A percentile compares a stretch with the other conserved stretches of the same genome.
phyloP scores from a whole-genome alignment of 495 filamentous ascomycete species.

The Podospora pseudocomata region DNA sequence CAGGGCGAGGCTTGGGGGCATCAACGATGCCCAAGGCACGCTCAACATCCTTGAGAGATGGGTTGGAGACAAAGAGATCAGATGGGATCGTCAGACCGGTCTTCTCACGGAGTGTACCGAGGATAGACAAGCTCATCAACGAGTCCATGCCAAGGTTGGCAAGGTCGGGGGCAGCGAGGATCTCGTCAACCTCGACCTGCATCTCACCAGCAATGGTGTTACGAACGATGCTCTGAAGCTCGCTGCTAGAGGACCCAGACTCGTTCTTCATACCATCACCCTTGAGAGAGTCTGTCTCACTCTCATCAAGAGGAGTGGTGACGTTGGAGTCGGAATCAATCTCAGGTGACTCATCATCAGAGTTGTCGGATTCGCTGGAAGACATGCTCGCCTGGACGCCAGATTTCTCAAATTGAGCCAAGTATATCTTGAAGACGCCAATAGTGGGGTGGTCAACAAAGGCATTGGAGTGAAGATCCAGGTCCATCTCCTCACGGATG shows the following conservation, averaged over 20 bases:
- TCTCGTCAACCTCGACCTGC: conserved; percentile 60
- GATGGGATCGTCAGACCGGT: conserved; percentile 45
- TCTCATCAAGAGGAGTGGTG: conserved; percentile 46
- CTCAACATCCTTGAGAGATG: conserved; percentile 48
- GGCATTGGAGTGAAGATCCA: conserved; percentile 52
- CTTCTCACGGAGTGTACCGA: conserved; percentile 57
- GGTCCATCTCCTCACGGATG: conserved; percentile 54
- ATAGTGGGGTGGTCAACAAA: conserved; percentile 55
- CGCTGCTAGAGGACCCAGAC: conserved; percentile 28
- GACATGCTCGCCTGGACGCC: conserved; percentile 32
- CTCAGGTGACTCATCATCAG: conserved; percentile 42
- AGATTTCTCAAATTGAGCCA: conserved; percentile 46
- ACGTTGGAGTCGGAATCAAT: conserved; percentile 46
- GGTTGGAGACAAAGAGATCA: conserved; percentile 47
- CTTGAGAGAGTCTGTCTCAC: conserved; percentile 42
- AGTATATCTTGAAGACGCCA: conserved; percentile 57
- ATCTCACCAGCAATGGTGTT: conserved; percentile 65
- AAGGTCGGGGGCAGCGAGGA: conserved; percentile 50
- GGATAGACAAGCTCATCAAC: conserved; percentile 55
- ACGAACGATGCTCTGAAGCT: conserved; percentile 52
- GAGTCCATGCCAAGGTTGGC: conserved; percentile 59
- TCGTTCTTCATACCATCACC: conserved; percentile 24
- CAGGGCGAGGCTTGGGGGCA: conserved; percentile 34
- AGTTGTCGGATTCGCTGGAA: conserved; percentile 31
- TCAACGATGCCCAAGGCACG: conserved; percentile 42